Evolutionary conservation across 2,329 filamentous ascomycete species (phyloP), one percentile per base, ranked within the genome.

Genomic region (Pestalotiopsis fici): DNA sequence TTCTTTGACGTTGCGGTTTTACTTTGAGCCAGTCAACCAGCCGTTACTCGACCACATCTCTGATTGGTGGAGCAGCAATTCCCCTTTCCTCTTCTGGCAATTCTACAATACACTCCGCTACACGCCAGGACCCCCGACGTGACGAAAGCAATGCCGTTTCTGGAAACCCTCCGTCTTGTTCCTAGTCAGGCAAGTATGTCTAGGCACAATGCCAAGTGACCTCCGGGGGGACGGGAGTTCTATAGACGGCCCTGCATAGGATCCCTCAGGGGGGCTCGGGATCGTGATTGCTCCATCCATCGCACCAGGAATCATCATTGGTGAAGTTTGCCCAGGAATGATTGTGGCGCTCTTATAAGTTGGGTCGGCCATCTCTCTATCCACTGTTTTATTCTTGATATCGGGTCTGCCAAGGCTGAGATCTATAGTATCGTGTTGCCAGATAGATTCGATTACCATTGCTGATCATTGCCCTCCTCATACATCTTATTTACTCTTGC

Each of bases 41-140:
- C 31, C 7, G 31, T 7, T 11, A 35, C 6, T 35, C 31, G 31
- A 11, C 31, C 31, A 11, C 13, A 27, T 12, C 9, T 59, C 57
- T 59, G n/a, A 59, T 59, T 59, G 57, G 57, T 39, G 57, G 57
- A 59, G 55, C 56, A 59, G 57, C 57, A 59, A 31, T 59, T 59
- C 28, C 57, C 57, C 25, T 59, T 59, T 59, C 57, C 57, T 39
- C 31, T 59, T 59, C 28, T 21, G 57, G 28, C 28, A 59, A 59
- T 39, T 21, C 37, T 31, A 18, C n/a, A 25, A n/a, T 35, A 11
- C 13, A 18, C 57, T 59, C 57, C 57, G 57, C 27, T 35, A 21
- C 11, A 27, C n/a, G 13, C 7, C 25, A 31, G 25, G n/a, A 31
- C 21, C 5, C 12, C 28, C 28, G 27, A 21, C 7, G 18, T 27